These are phyloP conservation scores for Psilocybe mexicana DNA, from an alignment of 1,284 basidiomycete genomes.

Conservation along the genomic window DNA sequence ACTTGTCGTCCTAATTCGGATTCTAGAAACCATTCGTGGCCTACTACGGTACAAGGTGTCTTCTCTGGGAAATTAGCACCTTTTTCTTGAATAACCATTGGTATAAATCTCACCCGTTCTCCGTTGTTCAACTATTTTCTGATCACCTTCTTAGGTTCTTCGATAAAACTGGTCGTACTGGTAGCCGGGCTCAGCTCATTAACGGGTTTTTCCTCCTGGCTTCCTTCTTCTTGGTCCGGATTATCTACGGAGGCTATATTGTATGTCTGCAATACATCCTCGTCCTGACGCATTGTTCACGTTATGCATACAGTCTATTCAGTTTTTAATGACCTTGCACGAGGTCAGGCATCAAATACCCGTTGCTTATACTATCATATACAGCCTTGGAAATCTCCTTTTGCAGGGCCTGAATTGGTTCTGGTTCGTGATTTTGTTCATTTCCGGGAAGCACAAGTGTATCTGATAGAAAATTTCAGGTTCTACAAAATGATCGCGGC, in stretches of 20 bases:
- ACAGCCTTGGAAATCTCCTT: slow-evolving; percentile 55
- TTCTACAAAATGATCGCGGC: slow-evolving; percentile 67
- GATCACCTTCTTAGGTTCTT: slow-evolving; percentile 52
- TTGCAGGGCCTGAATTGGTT: slow-evolving; percentile 69
- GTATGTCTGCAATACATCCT: slow-evolving; percentile 38
- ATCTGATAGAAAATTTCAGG: slow-evolving; percentile 32
- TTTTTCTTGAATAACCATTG: slow-evolving; percentile 79
- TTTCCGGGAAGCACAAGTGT: not conserved
- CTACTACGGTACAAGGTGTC: slow-evolving; percentile 69
- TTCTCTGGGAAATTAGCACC: slow-evolving; percentile 80
- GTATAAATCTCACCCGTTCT: slow-evolving; percentile 32
- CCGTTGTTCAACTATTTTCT: not conserved
- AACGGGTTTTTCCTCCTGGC: slow-evolving; percentile 66
- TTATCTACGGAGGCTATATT: slow-evolving; percentile 65
- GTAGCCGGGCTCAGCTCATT: slow-evolving; percentile 60
- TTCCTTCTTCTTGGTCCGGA: slow-evolving; percentile 62
- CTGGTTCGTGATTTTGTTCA: slow-evolving; percentile 48
- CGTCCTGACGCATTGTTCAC: not conserved
- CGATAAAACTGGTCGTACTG: slow-evolving; percentile 72
- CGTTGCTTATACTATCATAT: slow-evolving; percentile 46
- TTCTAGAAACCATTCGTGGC: slow-evolving; percentile 71
- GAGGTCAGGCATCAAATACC: slow-evolving; percentile 51
- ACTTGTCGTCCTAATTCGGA: not conserved
- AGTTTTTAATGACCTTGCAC: slow-evolving; percentile 59
- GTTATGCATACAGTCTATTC: slow-evolving; percentile 47